A percentile compares a stretch with the other conserved stretches of the same genome.
phyloP scores from a whole-genome alignment of 495 filamentous ascomycete species.

The Hypoxylon intermedium region DNA sequence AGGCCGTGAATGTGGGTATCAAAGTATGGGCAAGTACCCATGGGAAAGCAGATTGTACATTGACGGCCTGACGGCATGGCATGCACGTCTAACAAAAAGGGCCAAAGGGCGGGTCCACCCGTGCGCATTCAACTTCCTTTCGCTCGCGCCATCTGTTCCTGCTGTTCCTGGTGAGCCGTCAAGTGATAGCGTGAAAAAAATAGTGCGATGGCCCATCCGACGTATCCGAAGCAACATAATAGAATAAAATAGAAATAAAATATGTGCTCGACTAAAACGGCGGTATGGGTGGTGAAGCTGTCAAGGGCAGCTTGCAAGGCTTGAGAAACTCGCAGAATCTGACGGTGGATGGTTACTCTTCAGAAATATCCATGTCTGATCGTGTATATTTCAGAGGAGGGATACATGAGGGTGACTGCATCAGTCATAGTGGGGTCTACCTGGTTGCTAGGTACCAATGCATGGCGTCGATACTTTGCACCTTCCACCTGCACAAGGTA shows the following conservation, averaged over 20 bases:
- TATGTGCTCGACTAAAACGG: conserved; percentile 11
- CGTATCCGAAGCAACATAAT: conserved; percentile 32
- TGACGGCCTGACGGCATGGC: no score
- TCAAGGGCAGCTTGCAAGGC: conserved; percentile 13
- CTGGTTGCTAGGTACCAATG: conserved; percentile 18
- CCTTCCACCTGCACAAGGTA: conserved; percentile 7
- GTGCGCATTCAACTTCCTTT: conserved; percentile 16
- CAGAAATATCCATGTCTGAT: conserved; percentile 8
- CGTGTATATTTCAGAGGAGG: background rate
- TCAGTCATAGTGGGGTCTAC: conserved; percentile 6
- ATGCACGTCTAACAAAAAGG: background rate
- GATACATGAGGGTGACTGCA: conserved; percentile 25
- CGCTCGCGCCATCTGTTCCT: conserved; percentile 34
- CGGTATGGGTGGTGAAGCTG: conserved; percentile 31
- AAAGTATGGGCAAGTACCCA: background rate
- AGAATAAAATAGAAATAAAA: no score
- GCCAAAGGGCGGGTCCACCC: conserved; percentile 25
- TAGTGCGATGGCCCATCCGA: conserved; percentile 40
- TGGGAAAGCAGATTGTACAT: background rate
- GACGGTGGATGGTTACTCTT: background rate
- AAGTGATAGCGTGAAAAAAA: conserved; percentile 30
- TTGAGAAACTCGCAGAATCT: conserved; percentile 13
- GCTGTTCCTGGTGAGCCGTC: conserved; percentile 19
- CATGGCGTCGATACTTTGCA: conserved; percentile 14
- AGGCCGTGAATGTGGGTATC: background rate